Conservation (phyloP, 129 eudicot genomes). For the Apium graveolens region DNA sequence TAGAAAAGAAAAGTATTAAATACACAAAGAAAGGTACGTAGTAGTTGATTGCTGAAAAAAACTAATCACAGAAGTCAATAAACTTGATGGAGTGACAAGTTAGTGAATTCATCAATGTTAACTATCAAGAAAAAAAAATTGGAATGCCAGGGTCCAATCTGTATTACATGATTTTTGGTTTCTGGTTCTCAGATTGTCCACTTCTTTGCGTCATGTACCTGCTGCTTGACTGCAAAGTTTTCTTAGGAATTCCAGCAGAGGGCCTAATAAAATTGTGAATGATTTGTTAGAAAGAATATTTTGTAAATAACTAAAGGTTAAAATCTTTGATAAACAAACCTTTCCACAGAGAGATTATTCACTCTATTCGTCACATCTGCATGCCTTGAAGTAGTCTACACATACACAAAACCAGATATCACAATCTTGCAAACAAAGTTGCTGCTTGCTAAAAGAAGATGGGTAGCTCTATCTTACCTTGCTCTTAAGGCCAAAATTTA, state of each 20-base stretch:
- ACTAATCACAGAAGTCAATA: not conserved
- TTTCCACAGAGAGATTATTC: constrained; percentile 6
- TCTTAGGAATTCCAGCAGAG: not conserved
- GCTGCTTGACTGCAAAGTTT: constrained; percentile 8
- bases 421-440: not conserved
- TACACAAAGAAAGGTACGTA: not conserved
- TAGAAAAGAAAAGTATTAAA: not conserved
- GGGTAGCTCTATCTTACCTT: constrained; percentile 6
- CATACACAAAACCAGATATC: not conserved
- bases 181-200: constrained; percentile 14
- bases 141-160: not conserved
- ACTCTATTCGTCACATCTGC: not conserved
- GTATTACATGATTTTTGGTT: constrained; percentile 16
- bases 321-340: not conserved
- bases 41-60: not conserved
- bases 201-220: not conserved
- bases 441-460: not conserved
- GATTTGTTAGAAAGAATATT: not conserved
- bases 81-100: not conserved
- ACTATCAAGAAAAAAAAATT: not conserved
- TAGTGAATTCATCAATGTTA: not conserved
- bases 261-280: constrained; percentile 1
- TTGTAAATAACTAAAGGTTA: not conserved
- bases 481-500: not conserved
- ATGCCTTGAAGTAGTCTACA: constrained; percentile 5